Evolutionary conservation across 2,329 filamentous ascomycete species (phyloP).

Genomic region (Lasiodiplodia gonubiensis): DNA sequence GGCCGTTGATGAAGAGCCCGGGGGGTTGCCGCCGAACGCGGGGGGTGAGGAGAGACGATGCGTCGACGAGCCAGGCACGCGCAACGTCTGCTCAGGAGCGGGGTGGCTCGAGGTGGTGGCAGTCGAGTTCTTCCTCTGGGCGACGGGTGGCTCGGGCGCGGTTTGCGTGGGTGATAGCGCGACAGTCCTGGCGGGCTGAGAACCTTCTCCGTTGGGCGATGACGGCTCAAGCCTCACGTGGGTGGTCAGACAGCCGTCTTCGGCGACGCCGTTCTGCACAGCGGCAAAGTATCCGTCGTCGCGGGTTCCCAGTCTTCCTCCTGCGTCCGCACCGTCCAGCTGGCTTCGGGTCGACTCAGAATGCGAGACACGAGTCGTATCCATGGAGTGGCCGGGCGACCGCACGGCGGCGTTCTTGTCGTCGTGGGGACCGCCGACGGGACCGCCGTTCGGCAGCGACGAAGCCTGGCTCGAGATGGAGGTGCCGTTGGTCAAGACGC

Average conservation of each 20-base stretch:
- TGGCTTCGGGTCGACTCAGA: constrained; percentile 30
- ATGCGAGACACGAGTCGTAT: constrained; percentile 36
- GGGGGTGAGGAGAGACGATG: constrained; percentile 69
- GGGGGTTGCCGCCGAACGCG: constrained; percentile 50
- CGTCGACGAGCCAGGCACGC: constrained; percentile 42
- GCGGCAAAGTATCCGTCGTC: constrained; percentile 57
- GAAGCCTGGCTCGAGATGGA: constrained; percentile 41
- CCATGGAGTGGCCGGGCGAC: constrained; percentile 31
- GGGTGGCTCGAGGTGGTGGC: constrained; percentile 34
- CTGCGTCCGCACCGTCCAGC: constrained; percentile 13
- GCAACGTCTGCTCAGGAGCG: constrained; percentile 41
- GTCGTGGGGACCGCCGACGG: constrained; percentile 33
- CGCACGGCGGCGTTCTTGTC: constrained; percentile 36
- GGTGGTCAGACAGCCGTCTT: constrained; percentile 45
- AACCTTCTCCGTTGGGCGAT: constrained; percentile 37
- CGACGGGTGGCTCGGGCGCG: neutral
- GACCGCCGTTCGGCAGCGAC: constrained; percentile 44
- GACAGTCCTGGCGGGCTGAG: constrained; percentile 14
- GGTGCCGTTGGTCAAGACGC: constrained; percentile 40
- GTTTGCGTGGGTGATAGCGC: constrained; percentile 8
- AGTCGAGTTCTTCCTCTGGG: constrained; percentile 35
- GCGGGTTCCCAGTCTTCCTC: constrained; percentile 34
- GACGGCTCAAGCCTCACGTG: constrained; percentile 44
- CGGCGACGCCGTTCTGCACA: constrained; percentile 41
- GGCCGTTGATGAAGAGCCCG: constrained; percentile 44